Base-by-base conservation (phyloP, 768 basidiomycete genomes). In the Lactarius vividus region DNA sequence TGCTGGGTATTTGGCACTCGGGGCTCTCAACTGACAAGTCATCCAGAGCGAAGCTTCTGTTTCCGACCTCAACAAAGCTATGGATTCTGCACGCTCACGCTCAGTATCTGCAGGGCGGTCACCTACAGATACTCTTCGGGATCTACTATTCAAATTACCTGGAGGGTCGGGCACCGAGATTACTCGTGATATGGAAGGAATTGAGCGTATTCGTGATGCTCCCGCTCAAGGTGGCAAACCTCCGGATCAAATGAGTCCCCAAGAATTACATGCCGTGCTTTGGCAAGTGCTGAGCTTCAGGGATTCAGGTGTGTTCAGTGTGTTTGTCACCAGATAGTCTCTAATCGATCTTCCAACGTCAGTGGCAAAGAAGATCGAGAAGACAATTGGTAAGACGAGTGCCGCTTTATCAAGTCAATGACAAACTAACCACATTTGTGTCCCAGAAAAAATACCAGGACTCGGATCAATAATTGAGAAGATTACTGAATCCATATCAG, bases 231-330 rank as follows among this genome's bases (percentile, higher is more conserved):
- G 85, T 0, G 89, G 88, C 5, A 89, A 87, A 74, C 78, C 81
- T 16, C 91, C 94, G 0, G 85, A 88, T 67, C 84, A 91, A 20
- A 92, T 98, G 93, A 86, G 78, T 59, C 94, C 95, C 4, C 92
- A 96, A 76, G 93, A 98, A 75, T 70, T 96, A 58, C 92, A 95
- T 74, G 78, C 84, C 1, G 85, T 87, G 3, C 77, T 96, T 26
- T 96, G 94, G 93, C 85, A 92, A 77, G 85, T 96, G 7, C 75
- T 98, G 73, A 86, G 81, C 31, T 96, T 96, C 78, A 82, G 93
- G 58, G 94, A 96, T 77, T 85, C 86, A 6, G 84, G 88, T 87
- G 63, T 13, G 82, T 72, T 8, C 49, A 44, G 37, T 55, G 10
- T 60, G 18, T 13, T 53, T 18, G 40, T 33, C 23, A 42, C 55